Percentiles rank a stretch among this genome's conserved stretches.
These are phyloP conservation scores for Biscogniauxia sp. DNA, from an alignment of 2,329 filamentous ascomycete species.

Conservation along the genomic window DNA sequence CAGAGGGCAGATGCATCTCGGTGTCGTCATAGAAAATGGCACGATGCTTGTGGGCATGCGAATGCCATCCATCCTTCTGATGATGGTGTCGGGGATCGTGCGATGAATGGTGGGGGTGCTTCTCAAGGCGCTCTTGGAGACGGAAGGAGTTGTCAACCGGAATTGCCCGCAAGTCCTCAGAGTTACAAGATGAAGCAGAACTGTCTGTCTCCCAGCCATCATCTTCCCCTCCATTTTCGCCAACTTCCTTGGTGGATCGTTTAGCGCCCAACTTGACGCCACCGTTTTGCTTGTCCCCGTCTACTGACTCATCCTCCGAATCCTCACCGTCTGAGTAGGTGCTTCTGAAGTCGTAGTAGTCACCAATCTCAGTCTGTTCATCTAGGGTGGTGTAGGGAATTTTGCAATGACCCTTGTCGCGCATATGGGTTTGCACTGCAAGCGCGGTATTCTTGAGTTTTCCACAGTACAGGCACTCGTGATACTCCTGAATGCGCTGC, in stretches of 20 bases:
- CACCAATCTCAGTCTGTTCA: conserved; percentile 90
- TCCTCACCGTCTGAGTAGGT: conserved; percentile 85
- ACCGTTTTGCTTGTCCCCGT: conserved; percentile 48
- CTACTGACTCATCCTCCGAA: conserved; percentile 52
- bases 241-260: conserved; percentile 51
- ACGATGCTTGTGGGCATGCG: conserved; percentile 74
- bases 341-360: conserved; percentile 95
- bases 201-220: conserved; percentile 97
- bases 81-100: conserved; percentile 70
- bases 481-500: conserved; percentile 73
- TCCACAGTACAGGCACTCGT: conserved; percentile 86
- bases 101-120: conserved; percentile 73
- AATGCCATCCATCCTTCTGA: conserved; percentile 75
- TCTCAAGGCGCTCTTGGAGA: conserved; percentile 69
- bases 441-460: conserved; percentile 75
- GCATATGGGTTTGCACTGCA: conserved; percentile 94
- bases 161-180: conserved; percentile 76
- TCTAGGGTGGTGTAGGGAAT: conserved; percentile 87
- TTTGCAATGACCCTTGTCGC: conserved; percentile 94
- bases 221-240: conserved; percentile 55
- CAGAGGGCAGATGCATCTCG: conserved; percentile 88
- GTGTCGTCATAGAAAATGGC: conserved; percentile 89
- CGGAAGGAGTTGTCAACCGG: conserved; percentile 70
- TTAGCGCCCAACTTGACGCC: conserved; percentile 70
- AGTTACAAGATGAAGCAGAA: conserved; percentile 83